Conservation (phyloP, 805 yeast species). For the Candida silvatica region DNA sequence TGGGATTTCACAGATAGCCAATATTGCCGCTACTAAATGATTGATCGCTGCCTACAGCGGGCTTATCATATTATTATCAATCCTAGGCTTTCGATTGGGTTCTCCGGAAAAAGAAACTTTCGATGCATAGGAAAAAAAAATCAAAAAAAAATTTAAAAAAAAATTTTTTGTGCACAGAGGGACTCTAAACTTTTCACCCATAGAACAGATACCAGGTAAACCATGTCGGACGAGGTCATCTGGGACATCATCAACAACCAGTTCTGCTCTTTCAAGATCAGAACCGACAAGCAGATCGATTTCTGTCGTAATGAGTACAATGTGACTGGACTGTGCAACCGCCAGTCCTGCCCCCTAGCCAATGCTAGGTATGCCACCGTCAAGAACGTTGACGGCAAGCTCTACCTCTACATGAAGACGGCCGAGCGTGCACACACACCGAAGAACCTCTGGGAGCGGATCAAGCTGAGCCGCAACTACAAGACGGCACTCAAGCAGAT, state of each 20-base stretch:
- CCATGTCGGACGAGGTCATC: conserved; percentile 44
- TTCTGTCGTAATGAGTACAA: conserved; percentile 96
- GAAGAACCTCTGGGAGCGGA: conserved; percentile 88
- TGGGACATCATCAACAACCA: conserved; percentile 97
- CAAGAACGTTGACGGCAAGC: conserved; percentile 67
- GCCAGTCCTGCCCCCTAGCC: conserved; percentile 95
- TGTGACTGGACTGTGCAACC: conserved; percentile 86
- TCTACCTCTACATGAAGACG: conserved; percentile 89
- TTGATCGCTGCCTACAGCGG: too few relatives aligned
- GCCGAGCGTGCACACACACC: conserved; percentile 98
- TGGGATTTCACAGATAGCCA: too few relatives aligned
- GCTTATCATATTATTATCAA: too few relatives aligned
- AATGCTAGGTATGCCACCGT: conserved; percentile 88
- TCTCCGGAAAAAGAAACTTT: too few relatives aligned
- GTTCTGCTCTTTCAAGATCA: conserved; percentile 90
- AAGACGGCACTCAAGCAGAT: conserved; percentile 81
- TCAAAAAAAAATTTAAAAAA: too few relatives aligned
- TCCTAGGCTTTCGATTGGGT: too few relatives aligned
- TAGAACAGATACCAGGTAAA: not conserved
- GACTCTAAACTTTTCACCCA: too few relatives aligned
- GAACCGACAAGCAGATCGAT: conserved; percentile 80
- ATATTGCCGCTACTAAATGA: too few relatives aligned
- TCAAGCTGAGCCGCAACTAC: conserved; percentile 83
- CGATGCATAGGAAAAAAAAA: too few relatives aligned
- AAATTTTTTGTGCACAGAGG: too few relatives aligned